Percentiles rank a stretch among this genome's conserved stretches.
These are phyloP conservation scores for Pseudocohnilembus persalinus DNA, from an alignment of 169 alveolate genomes.

Conservation along the genomic window DNA sequence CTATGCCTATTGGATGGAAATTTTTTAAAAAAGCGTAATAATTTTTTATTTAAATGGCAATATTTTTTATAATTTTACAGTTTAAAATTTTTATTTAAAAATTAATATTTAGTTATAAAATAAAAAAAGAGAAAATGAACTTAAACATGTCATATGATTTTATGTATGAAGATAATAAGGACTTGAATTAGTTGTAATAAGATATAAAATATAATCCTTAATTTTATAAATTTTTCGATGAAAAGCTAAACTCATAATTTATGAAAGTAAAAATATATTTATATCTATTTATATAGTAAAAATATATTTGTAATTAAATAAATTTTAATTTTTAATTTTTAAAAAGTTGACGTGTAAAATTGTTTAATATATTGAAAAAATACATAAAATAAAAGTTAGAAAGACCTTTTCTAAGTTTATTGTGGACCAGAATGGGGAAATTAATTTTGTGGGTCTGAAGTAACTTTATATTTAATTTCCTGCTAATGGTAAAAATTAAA, in stretches of 20 bases:
- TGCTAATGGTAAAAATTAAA: no score
- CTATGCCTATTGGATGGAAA: conserved; percentile 15
- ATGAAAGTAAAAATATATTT: conserved; percentile 22
- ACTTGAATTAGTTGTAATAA: background rate
- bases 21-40: conserved; percentile 19
- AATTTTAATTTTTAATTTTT: background rate
- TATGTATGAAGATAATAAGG: background rate
- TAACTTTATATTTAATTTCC: conserved; percentile 21
- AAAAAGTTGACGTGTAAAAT: conserved; percentile 20
- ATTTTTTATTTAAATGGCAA: background rate
- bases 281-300: background rate
- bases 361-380: conserved; percentile 32
- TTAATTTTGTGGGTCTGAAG: conserved; percentile 33
- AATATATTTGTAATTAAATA: background rate
- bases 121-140: background rate
- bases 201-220: conserved; percentile 15
- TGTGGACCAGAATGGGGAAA: conserved; percentile 7
- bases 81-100: background rate
- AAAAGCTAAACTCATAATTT: conserved; percentile 16
- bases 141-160: background rate
- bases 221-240: conserved; percentile 29
- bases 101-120: background rate
- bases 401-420: conserved; percentile 33
- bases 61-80: background rate
- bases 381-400: conserved; percentile 32